Conservation (phyloP, 1,284 basidiomycete genomes). For the Tremellales sp. region DNA sequence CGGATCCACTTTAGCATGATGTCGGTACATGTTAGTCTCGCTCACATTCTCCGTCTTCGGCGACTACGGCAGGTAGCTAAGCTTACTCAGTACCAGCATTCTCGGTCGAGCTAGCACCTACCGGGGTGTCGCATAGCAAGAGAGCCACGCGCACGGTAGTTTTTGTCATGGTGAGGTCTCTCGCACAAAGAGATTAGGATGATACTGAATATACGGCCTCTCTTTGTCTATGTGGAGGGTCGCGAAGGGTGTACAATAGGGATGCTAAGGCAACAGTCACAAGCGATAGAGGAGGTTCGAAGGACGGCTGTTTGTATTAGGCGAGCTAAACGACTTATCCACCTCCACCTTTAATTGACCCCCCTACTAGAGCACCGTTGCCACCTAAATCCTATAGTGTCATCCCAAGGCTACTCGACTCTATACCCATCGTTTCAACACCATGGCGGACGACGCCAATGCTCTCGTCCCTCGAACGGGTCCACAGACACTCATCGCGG, state of each 20-base stretch:
- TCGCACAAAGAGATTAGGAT: too few relatives aligned
- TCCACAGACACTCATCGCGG: conserved; percentile 26
- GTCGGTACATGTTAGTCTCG: not conserved
- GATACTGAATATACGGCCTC: too few relatives aligned
- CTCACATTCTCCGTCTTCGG: conserved; percentile 44
- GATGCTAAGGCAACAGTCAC: too few relatives aligned
- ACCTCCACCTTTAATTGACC: not conserved
- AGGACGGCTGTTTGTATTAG: too few relatives aligned
- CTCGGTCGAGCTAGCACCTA: conserved; percentile 15
- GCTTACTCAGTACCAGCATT: not conserved
- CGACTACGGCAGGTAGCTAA: conserved; percentile 39
- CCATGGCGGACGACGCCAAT: conserved; percentile 18
- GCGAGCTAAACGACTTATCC: too few relatives aligned
- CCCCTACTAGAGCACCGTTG: not conserved
- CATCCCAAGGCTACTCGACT: not conserved
- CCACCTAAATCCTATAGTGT: too few relatives aligned
- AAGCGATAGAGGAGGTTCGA: too few relatives aligned
- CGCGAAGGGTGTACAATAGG: too few relatives aligned
- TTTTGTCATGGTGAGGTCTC: conserved; percentile 20
- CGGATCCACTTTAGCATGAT: not conserved
- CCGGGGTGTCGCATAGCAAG: conserved; percentile 47
- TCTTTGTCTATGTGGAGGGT: too few relatives aligned
- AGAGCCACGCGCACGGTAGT: conserved; percentile 41
- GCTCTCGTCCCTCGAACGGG: conserved; percentile 35
- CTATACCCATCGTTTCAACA: conserved; percentile 2